These are phyloP conservation scores for Pyricularia grisea DNA, from an alignment of 2,329 filamentous ascomycete genomes.

Conservation along the genomic window DNA sequence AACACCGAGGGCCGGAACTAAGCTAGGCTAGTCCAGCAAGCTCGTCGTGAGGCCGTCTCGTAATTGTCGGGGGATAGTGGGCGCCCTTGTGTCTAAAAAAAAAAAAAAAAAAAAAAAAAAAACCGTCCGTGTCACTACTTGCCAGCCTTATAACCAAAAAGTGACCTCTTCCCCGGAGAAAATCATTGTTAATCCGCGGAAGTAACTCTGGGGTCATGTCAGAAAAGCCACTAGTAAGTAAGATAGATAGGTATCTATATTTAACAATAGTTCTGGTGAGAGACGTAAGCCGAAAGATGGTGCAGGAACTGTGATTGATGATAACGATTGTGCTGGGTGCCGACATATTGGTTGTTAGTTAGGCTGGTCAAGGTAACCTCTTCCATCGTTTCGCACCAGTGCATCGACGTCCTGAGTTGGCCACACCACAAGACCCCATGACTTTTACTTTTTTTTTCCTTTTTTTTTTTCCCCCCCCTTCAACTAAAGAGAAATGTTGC, in stretches of 20 bases:
- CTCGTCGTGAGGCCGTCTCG: background rate
- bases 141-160: background rate
- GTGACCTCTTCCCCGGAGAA: background rate
- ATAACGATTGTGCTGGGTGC: background rate
- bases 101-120: too few relatives aligned
- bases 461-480: background rate
- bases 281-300: background rate
- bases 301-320: background rate
- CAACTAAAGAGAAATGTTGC: background rate
- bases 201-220: background rate
- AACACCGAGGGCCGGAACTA: background rate
- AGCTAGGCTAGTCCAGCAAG: background rate
- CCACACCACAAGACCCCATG: background rate
- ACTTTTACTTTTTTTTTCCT: too few relatives aligned
- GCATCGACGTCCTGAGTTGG: background rate
- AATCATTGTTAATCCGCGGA: background rate
- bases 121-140: background rate
- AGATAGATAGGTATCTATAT: background rate
- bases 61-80: background rate
- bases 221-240: background rate
- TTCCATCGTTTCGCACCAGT: background rate
- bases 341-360: background rate
- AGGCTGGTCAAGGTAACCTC: background rate
- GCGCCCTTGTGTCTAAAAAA: background rate
- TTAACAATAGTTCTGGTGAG: background rate